These are phyloP conservation scores for Gorgonomyces haynaldii DNA, from an alignment of 192 early-diverging fungal species.

Conservation along the genomic window DNA sequence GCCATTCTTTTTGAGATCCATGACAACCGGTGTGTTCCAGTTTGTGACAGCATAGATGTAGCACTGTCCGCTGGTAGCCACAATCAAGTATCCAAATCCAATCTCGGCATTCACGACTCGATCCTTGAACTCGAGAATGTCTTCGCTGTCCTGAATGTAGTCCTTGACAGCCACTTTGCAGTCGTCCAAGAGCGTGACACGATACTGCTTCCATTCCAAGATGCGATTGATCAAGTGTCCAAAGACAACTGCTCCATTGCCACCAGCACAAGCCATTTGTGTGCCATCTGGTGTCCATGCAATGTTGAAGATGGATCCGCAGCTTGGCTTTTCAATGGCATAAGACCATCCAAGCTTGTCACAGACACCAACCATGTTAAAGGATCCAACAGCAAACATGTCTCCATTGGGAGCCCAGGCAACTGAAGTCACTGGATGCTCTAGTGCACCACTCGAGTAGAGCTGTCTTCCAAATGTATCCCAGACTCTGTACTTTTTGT, in stretches of 20 bases:
- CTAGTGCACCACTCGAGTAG: conserved; percentile 30
- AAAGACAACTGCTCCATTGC: conserved; percentile 40
- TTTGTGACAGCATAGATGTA: conserved; percentile 46
- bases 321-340: conserved; percentile 33
- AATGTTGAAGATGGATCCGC: conserved; percentile 42
- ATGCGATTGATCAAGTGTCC: conserved; percentile 40
- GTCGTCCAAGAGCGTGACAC: conserved; percentile 44
- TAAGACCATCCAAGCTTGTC: conserved; percentile 53
- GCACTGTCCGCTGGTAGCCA: conserved; percentile 41
- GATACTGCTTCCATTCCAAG: conserved; percentile 47
- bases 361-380: conserved; percentile 37
- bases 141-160: conserved; percentile 29
- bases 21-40: conserved; percentile 49
- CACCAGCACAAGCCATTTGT: conserved; percentile 42
- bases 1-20: conserved; percentile 41
- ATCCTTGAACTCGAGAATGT: conserved; percentile 44
- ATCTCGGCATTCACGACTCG: conserved; percentile 40
- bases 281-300: conserved; percentile 53
- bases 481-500: conserved; percentile 50
- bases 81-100: conserved; percentile 35
- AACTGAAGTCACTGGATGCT: conserved; percentile 44
- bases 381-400: conserved; percentile 49
- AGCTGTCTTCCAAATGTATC: conserved; percentile 43
- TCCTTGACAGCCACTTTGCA: conserved; percentile 37
- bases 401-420: conserved; percentile 46